Evolutionary conservation across 331 rosid genomes (phyloP).

Genomic region (Quercus phellos): DNA sequence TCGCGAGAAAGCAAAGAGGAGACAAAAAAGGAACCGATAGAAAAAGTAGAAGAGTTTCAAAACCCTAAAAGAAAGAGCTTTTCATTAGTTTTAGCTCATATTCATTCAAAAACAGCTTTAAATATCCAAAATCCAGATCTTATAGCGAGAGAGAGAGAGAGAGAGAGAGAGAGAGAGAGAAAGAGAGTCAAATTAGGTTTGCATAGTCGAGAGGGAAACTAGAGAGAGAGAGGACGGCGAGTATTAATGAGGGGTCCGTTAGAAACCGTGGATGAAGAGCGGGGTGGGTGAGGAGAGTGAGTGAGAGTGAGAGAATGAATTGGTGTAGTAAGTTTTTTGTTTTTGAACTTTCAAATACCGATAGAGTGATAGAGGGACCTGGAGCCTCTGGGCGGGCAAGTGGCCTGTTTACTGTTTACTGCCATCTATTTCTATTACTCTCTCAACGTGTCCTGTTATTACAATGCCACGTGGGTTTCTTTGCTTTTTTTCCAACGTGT

Average conservation of each 20-base stretch:
- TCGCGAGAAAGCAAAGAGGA: background rate
- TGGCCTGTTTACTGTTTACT: background rate
- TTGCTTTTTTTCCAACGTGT: no score
- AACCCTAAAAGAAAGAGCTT: background rate
- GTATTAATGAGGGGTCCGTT: conserved; percentile 30
- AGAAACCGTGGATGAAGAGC: background rate
- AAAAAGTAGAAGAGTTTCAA: conserved; percentile 8
- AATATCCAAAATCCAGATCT: conserved; percentile 10
- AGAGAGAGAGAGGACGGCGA: background rate
- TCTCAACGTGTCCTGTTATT: conserved; percentile 19
- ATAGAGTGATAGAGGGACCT: conserved; percentile 12
- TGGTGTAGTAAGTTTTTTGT: background rate
- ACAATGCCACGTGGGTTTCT: conserved; percentile 18
- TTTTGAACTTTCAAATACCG: conserved; percentile 71
- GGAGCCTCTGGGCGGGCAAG: conserved; percentile 44
- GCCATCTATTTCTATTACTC: no score
- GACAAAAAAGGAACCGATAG: conserved; percentile 5
- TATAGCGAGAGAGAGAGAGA: background rate
- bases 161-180: background rate
- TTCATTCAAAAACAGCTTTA: background rate
- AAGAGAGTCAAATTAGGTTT: background rate
- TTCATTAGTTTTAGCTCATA: background rate
- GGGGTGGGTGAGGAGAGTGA: background rate
- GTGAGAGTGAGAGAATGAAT: conserved; percentile 8
- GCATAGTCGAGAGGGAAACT: background rate